Percentiles rank a stretch among this genome's conserved stretches.
These are phyloP conservation scores for Tricholoma flavovirens DNA, from an alignment of 768 basidiomycete species.

Conservation along the genomic window DNA sequence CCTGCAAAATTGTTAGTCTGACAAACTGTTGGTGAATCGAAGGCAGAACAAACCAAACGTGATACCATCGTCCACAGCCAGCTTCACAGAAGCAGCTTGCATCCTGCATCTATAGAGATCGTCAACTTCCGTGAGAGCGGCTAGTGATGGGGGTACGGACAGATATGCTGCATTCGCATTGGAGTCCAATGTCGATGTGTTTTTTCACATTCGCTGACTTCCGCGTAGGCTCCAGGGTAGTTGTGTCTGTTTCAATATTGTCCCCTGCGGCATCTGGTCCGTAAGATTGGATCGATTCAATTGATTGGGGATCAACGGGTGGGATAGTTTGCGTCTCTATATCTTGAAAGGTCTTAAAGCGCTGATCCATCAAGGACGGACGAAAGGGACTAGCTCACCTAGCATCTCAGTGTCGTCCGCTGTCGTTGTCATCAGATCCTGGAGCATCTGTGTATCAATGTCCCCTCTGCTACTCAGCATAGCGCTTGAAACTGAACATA, in stretches of 20 bases:
- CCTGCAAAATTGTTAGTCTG: slow-evolving; percentile 27
- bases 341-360: slow-evolving; percentile 17
- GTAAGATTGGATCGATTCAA: slow-evolving; percentile 39
- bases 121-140: not conserved
- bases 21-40: not conserved
- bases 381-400: slow-evolving; percentile 23
- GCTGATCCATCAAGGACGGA: not conserved
- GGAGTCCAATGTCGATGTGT: slow-evolving; percentile 34
- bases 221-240: slow-evolving; percentile 12
- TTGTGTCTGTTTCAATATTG: slow-evolving; percentile 9
- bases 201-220: slow-evolving; percentile 4
- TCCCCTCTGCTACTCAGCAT: slow-evolving; percentile 16
- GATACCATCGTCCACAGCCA: slow-evolving; percentile 69
- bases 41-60: slow-evolving; percentile 53
- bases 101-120: slow-evolving; percentile 46
- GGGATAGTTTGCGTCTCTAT: slow-evolving; percentile 34
- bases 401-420: slow-evolving; percentile 42
- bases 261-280: slow-evolving; percentile 3
- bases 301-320: slow-evolving; percentile 3
- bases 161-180: slow-evolving; percentile 66
- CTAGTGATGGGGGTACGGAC: slow-evolving; percentile 29
- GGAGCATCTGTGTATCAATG: slow-evolving; percentile 36
- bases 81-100: slow-evolving; percentile 60
- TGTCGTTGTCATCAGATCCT: slow-evolving; percentile 17
- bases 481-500: slow-evolving; percentile 12